Evolutionary conservation across 495 filamentous ascomycete species (phyloP), one percentile per base, ranked within the genome.

Genomic region (Penicillium turbatum): DNA sequence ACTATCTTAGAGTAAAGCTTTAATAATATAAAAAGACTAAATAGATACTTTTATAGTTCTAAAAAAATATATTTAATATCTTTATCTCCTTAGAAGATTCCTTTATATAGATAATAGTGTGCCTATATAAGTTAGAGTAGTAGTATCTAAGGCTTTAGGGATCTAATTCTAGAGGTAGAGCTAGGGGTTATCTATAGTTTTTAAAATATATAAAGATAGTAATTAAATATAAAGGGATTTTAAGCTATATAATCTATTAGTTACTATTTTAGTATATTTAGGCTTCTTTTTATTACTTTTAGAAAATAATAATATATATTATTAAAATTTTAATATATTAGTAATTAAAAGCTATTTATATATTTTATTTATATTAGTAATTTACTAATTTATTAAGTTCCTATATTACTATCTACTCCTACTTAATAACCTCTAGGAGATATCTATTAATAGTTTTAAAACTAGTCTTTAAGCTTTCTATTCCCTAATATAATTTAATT

Each of bases 1-100:
- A 54, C 39, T 61, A 61, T 45, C 35, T 61, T 9, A 54, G 35
- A 37, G 58, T 54, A 15, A 54, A 61, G 51, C 54, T 61, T 21
- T 13, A 53, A 16, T 61, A 40, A 50, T 29, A 61, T 40, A 56
- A 61, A 43, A 50, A 61, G 35, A 54, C 50, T 15, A 53, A 54
- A 34, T 45, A 57, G 36, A 54, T 57, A 29, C 35, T 61, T 24
- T 41, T 61, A 5, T 12, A 51, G 12, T 40, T 61, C 31, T 39
- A 57, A 44, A 32, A 52, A 31, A 46, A 21, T 0, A 39, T 55
- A 11, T 46, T 54, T 35, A 27, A 41, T 17, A 51, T 50, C 6
- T 47, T 56, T 5, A 36, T 24, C n/a, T 42, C 21, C 13, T 10
- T 61, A 15, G 51, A 54, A 35, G 58, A 61, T 15, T 15, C 54